phyloP scores from a whole-genome alignment of 1,139 yeast species.

The Arxiozyma telluris region DNA sequence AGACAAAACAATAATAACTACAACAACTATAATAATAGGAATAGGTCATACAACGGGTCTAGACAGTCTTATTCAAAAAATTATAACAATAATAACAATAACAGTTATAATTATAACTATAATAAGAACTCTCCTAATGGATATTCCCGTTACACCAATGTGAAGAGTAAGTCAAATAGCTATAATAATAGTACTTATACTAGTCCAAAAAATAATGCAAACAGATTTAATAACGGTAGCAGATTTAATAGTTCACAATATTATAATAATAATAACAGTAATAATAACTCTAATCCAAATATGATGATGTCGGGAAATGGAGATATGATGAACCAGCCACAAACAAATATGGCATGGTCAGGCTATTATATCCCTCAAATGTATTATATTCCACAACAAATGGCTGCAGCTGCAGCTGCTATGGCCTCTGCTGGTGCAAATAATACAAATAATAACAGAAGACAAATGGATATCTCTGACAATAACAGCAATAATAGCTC shows the following conservation, averaged over 20 bases:
- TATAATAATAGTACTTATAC: background rate
- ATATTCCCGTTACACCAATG: conserved; percentile 1
- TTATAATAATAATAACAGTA: conserved; percentile 3
- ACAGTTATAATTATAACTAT: background rate
- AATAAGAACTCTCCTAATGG: background rate
- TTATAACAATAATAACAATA: conserved; percentile 5
- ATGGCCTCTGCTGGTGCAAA: conserved; percentile 4
- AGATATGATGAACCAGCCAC: background rate
- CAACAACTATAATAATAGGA: conserved; percentile 1
- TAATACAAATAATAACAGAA: background rate
- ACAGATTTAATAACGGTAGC: conserved; percentile 2
- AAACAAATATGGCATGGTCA: conserved; percentile 11
- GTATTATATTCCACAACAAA: conserved; percentile 20
- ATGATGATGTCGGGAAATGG: background rate
- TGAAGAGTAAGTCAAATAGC: conserved; percentile 1
- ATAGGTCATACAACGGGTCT: conserved; percentile 4
- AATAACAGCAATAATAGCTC: background rate
- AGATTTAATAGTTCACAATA: conserved; percentile 2
- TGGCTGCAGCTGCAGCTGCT: conserved; percentile 7
- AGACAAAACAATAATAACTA: background rate
- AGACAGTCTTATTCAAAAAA: conserved; percentile 2
- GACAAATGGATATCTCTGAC: background rate
- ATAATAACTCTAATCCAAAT: conserved; percentile 3
- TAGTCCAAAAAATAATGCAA: background rate
- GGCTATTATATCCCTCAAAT: conserved; percentile 20